phyloP scores from a whole-genome alignment of 306 rosid species.

The Citrullus mucosospermus region DNA sequence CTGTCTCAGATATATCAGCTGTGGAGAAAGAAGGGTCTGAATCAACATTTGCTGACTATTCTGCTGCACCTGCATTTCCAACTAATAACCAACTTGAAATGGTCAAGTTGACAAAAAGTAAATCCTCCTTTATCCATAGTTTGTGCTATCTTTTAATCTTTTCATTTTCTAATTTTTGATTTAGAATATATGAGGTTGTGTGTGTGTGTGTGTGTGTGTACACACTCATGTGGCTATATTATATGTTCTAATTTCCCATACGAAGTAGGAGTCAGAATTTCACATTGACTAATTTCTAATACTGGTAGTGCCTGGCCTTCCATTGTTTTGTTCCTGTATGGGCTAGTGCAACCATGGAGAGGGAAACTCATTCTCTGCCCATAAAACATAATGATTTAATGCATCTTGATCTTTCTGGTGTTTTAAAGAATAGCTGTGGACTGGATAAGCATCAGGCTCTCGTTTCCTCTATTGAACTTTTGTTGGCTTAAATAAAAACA shows the following conservation, averaged over 20 bases:
- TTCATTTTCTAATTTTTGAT: not conserved
- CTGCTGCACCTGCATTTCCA: slow-evolving; percentile 22
- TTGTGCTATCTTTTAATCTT: not conserved
- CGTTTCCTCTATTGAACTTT: not conserved
- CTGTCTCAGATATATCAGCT: slow-evolving; percentile 29
- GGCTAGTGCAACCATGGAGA: not conserved
- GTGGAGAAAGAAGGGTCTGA: slow-evolving; percentile 42
- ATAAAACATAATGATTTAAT: not conserved
- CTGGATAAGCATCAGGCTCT: not conserved
- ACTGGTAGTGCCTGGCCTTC: not conserved
- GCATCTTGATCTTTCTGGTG: not conserved
- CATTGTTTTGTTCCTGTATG: not conserved
- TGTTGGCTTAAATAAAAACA: not conserved
- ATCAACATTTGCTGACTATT: slow-evolving; percentile 24
- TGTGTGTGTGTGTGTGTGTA: too few relatives aligned
- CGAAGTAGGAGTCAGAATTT: not conserved
- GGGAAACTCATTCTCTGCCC: not conserved
- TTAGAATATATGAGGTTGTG: not conserved
- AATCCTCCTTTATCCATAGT: slow-evolving; percentile 1
- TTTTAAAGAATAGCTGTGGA: not conserved
- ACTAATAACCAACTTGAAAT: slow-evolving; percentile 14
- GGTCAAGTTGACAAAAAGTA: slow-evolving; percentile 44
- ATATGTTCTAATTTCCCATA: not conserved
- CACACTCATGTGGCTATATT: not conserved
- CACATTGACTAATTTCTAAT: not conserved